phyloP scores from a whole-genome alignment of 345 rosid genomes.

The Microthlaspi erraticum region DNA sequence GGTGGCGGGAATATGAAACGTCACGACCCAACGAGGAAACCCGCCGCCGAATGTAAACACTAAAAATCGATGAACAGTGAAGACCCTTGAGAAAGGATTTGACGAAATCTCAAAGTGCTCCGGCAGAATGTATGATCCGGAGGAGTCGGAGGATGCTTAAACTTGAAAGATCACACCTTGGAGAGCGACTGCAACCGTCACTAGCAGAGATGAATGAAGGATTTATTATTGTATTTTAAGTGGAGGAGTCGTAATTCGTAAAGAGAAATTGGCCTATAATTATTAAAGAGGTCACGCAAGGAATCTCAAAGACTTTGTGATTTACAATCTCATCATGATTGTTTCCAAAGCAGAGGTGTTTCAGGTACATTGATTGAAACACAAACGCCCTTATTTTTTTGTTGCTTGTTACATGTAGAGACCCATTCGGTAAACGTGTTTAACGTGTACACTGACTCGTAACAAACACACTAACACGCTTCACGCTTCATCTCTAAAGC shows the following conservation, averaged over 20 bases:
- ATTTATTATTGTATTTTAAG: neutral
- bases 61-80: conserved; percentile 20
- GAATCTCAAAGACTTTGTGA: neutral
- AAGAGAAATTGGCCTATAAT: no score
- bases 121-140: neutral
- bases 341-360: neutral
- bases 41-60: neutral
- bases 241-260: no score
- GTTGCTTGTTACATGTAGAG: no score
- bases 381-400: no score
- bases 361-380: neutral
- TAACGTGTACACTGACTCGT: no score
- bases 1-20: conserved; percentile 12
- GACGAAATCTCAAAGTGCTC: neutral
- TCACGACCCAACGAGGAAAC: neutral
- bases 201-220: neutral
- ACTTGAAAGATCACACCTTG: neutral
- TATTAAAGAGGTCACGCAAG: neutral
- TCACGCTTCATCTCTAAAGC: neutral
- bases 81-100: neutral
- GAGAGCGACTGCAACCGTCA: neutral
- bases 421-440: no score
- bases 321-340: neutral
- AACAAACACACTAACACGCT: neutral
- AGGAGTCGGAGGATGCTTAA: neutral